Evolutionary conservation across 129 eudicot genomes (phyloP), one percentile per base, ranked within the genome.

Genomic region (Mikania micrantha): DNA sequence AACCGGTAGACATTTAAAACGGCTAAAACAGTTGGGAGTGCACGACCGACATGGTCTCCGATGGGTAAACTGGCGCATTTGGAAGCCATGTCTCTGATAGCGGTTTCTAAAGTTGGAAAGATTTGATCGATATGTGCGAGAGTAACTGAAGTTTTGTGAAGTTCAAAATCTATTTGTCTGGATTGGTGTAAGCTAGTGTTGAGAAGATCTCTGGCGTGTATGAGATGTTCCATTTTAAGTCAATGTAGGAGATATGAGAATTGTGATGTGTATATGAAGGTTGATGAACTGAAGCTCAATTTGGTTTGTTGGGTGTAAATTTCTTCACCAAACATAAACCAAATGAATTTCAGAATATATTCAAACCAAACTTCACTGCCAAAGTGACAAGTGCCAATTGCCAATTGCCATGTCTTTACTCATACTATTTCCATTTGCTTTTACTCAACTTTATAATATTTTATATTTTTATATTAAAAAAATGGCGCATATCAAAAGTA

Each of bases 341-440:
- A 78, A 82, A 76, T 71, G 57, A 41, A 56, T 78, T 61, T 25
- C 53, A 63, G 11, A 56, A 44, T 34, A 67, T 65, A 77, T 80
- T 85, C 91, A 63, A 81, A 88, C 96, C 96, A 82, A 83, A 88
- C 86, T 78, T 76, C 62, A 72, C 88, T 82, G 85, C 59, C n/a
- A n/a, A n/a, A n/a, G n/a, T n/a, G n/a, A n/a, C n/a, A n/a, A n/a
- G n/a, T n/a, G n/a, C n/a, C n/a, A n/a, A n/a, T n/a, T n/a, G n/a
- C n/a, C 79, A 44, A 31, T 75, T 68, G 70, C 69, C 16, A 76
- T 67, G 70, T 16, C 80, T 76, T 76, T 76, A 76, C 80, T 76
- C 80, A 76, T 68, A 76, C 79, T 75, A 60, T 58, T 11, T 57
- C 31, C 19, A 13, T 35, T 22, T 17, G n/a, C 50, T 41, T 42